Evolutionary conservation across 2,329 filamentous ascomycete genomes (phyloP).

Genomic region (Ophiosphaerella herpotricha): DNA sequence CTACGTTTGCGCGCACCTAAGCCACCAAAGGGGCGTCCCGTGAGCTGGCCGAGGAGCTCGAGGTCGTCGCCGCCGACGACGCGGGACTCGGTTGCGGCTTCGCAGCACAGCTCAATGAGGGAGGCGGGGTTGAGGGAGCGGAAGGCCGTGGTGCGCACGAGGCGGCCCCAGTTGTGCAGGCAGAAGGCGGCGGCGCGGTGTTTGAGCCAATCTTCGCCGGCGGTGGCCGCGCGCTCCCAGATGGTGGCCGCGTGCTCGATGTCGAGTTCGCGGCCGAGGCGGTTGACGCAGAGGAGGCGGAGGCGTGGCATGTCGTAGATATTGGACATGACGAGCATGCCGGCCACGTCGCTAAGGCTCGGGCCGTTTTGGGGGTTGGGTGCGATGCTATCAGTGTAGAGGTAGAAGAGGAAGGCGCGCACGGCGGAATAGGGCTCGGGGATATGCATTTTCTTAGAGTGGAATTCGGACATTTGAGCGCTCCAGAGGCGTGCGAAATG

Average conservation of each 20-base stretch:
- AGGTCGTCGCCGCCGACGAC: slow-evolving; percentile 88
- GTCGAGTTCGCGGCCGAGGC: slow-evolving; percentile 87
- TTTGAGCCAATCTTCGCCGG: slow-evolving; percentile 91
- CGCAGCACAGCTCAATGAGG: slow-evolving; percentile 88
- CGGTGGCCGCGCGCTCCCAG: slow-evolving; percentile 90
- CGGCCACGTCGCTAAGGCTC: slow-evolving; percentile 81
- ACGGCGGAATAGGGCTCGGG: slow-evolving; percentile 95
- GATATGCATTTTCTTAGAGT: slow-evolving; percentile 96
- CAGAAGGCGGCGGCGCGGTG: slow-evolving; percentile 87
- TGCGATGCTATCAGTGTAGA: slow-evolving; percentile 91
- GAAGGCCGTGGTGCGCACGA: slow-evolving; percentile 89
- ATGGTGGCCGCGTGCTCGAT: slow-evolving; percentile 94
- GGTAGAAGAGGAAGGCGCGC: slow-evolving; percentile 90
- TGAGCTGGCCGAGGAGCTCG: slow-evolving; percentile 61
- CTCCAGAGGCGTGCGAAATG: slow-evolving; percentile 92
- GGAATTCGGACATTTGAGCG: slow-evolving; percentile 95
- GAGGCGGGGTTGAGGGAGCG: slow-evolving; percentile 76
- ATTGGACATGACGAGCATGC: slow-evolving; percentile 95
- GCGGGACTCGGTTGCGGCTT: slow-evolving; percentile 90
- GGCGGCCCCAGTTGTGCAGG: slow-evolving; percentile 90
- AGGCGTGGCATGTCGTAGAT: slow-evolving; percentile 97
- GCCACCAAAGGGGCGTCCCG: slow-evolving; percentile 45
- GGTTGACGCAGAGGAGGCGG: slow-evolving; percentile 86
- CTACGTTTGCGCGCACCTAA: slow-evolving; percentile 50
- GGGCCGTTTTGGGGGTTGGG: slow-evolving; percentile 53